Evolutionary conservation across 305 asterid genomes (phyloP).

Genomic region (Fraxinus platypoda): DNA sequence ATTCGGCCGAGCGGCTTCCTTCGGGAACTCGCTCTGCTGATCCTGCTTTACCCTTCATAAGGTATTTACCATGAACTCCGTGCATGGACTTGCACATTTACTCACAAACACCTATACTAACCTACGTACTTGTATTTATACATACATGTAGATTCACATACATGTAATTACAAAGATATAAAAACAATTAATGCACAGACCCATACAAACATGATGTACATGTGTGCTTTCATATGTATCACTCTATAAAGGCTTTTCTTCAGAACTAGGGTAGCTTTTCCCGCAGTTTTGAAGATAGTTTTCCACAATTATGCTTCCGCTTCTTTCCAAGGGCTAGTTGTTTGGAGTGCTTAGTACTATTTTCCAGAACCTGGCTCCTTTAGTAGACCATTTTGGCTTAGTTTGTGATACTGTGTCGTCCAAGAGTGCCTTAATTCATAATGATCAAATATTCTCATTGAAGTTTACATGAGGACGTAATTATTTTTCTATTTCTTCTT

Average conservation of each 20-base stretch:
- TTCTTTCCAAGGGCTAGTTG: neutral
- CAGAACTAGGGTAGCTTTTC: neutral
- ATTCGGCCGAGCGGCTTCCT: slow-evolving; percentile 91
- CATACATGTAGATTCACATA: neutral
- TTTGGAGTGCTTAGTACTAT: neutral
- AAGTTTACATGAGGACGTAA: neutral
- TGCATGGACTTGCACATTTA: neutral
- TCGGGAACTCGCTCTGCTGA: slow-evolving; percentile 90
- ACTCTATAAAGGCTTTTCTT: neutral
- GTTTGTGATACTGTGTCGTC: slow-evolving; percentile 14
- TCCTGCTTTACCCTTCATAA: slow-evolving; percentile 92
- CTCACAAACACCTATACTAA: neutral
- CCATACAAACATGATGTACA: neutral
- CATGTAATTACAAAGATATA: neutral
- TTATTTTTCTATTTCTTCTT: slow-evolving; percentile 21
- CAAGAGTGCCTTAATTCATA: slow-evolving; percentile 1
- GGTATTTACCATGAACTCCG: slow-evolving; percentile 44
- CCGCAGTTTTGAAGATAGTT: neutral
- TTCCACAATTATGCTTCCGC: neutral
- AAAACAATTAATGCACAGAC: neutral
- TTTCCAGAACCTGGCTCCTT: slow-evolving; percentile 10
- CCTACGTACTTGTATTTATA: neutral
- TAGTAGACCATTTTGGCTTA: slow-evolving; percentile 13
- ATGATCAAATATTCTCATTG: neutral
- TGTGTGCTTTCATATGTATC: neutral